Percentiles rank a stretch among this genome's conserved stretches.
These are phyloP conservation scores for Dryas octopetala DNA, from an alignment of 306 rosid species.

Conservation along the genomic window DNA sequence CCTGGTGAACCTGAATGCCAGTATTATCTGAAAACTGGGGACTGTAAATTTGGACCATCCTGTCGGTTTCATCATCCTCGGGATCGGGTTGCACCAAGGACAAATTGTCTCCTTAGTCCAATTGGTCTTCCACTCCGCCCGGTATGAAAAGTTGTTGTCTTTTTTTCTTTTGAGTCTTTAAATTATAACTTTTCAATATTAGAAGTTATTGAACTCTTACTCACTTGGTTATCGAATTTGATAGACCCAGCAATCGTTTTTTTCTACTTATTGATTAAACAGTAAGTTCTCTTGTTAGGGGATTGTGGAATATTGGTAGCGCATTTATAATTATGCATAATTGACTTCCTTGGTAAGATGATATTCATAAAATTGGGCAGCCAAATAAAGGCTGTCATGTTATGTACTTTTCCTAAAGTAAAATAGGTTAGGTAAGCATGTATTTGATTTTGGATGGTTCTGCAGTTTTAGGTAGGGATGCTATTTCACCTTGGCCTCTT, in stretches of 20 bases:
- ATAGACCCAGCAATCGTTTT: background rate
- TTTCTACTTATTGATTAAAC: background rate
- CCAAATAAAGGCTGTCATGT: background rate
- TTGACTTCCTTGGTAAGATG: background rate
- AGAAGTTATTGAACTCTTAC: background rate
- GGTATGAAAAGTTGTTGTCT: slow-evolving; percentile 39
- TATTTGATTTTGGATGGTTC: background rate
- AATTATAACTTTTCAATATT: background rate
- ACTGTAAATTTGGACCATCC: slow-evolving; percentile 74
- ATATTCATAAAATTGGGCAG: background rate
- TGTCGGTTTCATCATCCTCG: slow-evolving; percentile 88
- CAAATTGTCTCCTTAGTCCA: slow-evolving; percentile 59
- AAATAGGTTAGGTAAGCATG: background rate
- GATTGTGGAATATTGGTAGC: background rate
- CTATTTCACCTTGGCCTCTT: background rate
- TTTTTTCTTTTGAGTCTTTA: background rate
- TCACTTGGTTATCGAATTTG: background rate
- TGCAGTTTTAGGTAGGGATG: background rate
- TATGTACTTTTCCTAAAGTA: background rate
- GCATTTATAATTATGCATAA: background rate
- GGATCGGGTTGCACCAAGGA: slow-evolving; percentile 45
- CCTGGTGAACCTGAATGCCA: slow-evolving; percentile 85
- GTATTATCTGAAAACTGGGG: slow-evolving; percentile 80
- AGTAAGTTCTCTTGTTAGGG: background rate
- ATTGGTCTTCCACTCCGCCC: slow-evolving; percentile 81